These are phyloP conservation scores for Trichoderma sp. DNA, from an alignment of 2,329 filamentous ascomycete species.

Conservation along the genomic window DNA sequence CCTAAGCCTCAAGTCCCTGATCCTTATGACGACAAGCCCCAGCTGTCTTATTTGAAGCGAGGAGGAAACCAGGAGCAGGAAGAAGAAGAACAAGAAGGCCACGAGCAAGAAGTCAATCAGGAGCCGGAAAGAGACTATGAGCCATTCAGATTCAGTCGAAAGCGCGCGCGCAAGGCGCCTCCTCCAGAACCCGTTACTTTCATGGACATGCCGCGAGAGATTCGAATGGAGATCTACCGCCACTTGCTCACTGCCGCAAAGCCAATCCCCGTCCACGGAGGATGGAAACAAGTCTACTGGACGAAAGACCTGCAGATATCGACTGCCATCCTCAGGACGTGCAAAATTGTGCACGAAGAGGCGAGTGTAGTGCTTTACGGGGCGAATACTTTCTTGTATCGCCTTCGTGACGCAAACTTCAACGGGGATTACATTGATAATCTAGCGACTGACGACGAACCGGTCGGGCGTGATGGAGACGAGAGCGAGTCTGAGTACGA, in stretches of 20 bases:
- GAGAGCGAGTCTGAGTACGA: constrained; percentile 23
- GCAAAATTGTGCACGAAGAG: constrained; percentile 37
- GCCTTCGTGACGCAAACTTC: constrained; percentile 39
- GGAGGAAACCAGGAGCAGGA: neutral
- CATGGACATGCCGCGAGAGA: constrained; percentile 30
- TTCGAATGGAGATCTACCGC: constrained; percentile 34
- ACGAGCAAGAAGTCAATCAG: no score
- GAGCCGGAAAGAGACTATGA: neutral
- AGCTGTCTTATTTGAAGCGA: neutral
- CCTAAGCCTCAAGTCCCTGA: neutral
- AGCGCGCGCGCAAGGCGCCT: neutral
- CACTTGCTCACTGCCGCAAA: constrained; percentile 33
- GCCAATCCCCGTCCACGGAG: constrained; percentile 35
- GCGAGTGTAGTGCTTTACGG: constrained; percentile 45
- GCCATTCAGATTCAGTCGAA: neutral
- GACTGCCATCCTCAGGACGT: constrained; percentile 39
- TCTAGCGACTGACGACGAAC: constrained; percentile 11
- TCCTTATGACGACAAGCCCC: neutral
- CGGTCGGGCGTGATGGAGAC: neutral
- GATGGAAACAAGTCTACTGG: constrained; percentile 36
- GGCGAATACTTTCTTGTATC: constrained; percentile 48
- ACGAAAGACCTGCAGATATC: constrained; percentile 33
- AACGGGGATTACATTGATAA: constrained; percentile 21
- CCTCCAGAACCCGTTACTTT: neutral
- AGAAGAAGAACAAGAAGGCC: neutral